These are phyloP conservation scores for Musa itinerans DNA, from an alignment of 176 grass and related monocot species.

Conservation along the genomic window DNA sequence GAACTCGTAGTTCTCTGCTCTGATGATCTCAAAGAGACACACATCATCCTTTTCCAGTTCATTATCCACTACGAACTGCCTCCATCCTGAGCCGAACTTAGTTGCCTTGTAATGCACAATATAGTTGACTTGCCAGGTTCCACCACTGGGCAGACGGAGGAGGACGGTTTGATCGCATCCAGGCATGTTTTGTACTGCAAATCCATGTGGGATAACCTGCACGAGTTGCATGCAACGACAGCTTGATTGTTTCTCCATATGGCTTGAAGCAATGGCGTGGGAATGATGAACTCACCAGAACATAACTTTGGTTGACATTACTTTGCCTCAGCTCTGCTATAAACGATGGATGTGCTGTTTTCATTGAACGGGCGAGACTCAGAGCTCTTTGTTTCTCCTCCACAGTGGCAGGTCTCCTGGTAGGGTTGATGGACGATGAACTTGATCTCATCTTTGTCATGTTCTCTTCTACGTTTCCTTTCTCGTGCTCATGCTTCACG, in stretches of 20 bases:
- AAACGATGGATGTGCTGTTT: neutral
- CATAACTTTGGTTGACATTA: neutral
- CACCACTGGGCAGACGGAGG: constrained; percentile 10
- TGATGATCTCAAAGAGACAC: constrained; percentile 39
- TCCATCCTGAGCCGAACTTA: constrained; percentile 14
- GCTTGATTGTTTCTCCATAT: neutral
- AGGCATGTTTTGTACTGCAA: constrained; percentile 25
- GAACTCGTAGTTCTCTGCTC: neutral
- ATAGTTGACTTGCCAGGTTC: constrained; percentile 18
- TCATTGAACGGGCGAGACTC: neutral
- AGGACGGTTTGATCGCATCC: neutral
- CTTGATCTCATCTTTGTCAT: neutral
- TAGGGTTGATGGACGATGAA: neutral
- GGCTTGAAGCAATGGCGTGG: neutral
- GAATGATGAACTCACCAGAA: neutral
- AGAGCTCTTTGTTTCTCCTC: neutral
- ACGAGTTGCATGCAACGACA: neutral
- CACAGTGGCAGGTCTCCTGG: neutral
- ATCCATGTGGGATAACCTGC: constrained; percentile 20
- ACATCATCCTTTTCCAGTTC: constrained; percentile 13
- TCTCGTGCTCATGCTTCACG: neutral
- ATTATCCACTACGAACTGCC: constrained; percentile 13
- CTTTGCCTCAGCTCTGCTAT: neutral
- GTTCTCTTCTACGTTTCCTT: too few species aligned
- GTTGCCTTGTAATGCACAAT: neutral